A percentile compares a stretch with the other conserved stretches of the same genome.
Conservation (phyloP, 768 basidiomycete species). For the Lentinula guzmanii region DNA sequence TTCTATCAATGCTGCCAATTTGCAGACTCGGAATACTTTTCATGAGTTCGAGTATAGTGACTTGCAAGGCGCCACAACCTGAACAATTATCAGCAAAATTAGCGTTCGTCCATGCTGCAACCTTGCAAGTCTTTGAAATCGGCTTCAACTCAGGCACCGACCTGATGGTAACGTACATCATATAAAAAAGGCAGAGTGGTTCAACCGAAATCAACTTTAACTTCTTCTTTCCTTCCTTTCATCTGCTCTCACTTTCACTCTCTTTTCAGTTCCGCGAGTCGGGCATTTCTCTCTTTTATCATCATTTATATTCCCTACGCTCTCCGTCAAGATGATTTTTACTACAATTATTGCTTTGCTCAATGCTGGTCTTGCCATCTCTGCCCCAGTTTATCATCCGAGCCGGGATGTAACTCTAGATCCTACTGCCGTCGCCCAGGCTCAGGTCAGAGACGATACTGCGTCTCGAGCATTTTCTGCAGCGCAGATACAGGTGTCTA, state of each 20-base stretch:
- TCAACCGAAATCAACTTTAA: not conserved
- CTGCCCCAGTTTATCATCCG: slow-evolving; percentile 9
- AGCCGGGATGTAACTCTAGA: slow-evolving; percentile 12
- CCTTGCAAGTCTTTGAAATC: no score
- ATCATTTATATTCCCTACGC: not conserved
- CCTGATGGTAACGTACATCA: not conserved
- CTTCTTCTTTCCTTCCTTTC: not conserved
- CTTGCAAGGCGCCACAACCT: no score
- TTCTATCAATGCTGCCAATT: no score
- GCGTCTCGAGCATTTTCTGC: slow-evolving; percentile 17
- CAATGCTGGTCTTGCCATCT: slow-evolving; percentile 11
- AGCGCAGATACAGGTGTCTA: slow-evolving; percentile 13
- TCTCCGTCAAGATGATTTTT: slow-evolving; percentile 10
- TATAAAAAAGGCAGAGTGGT: not conserved
- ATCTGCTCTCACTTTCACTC: slow-evolving; percentile 1
- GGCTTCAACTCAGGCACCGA: not conserved
- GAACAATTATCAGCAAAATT: no score
- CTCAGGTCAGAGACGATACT: slow-evolving; percentile 13
- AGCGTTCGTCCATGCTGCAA: no score
- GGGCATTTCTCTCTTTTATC: slow-evolving; percentile 7
- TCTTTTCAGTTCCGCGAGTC: slow-evolving; percentile 9
- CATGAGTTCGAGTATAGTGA: no score
- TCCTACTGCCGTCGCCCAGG: slow-evolving; percentile 11
- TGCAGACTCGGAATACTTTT: no score
- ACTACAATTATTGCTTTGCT: slow-evolving; percentile 15